These are phyloP conservation scores for Chenopodium suecicum DNA, from an alignment of 148 eudicot genomes.

Conservation along the genomic window DNA sequence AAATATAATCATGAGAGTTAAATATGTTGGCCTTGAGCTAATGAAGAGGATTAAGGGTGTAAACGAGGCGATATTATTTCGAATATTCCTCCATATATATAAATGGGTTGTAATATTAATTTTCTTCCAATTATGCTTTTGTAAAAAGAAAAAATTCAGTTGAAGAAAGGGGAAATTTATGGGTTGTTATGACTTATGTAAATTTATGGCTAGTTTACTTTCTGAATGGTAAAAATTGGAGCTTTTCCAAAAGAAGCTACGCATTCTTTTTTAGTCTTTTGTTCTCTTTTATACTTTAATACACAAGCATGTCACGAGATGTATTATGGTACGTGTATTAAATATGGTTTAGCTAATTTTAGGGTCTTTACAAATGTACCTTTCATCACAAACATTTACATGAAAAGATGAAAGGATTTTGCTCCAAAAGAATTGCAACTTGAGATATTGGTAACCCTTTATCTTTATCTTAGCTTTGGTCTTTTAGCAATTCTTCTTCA, in stretches of 20 bases:
- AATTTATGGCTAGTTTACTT: constrained; percentile 22
- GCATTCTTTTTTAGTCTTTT: background rate
- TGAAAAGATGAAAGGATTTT: constrained; percentile 19
- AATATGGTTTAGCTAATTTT: constrained; percentile 13
- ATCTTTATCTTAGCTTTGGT: background rate
- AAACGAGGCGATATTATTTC: background rate
- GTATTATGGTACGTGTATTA: background rate
- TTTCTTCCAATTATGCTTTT: constrained; percentile 25
- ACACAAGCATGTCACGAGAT: constrained; percentile 9
- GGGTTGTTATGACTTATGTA: constrained; percentile 13
- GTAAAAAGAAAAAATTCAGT: constrained; percentile 17
- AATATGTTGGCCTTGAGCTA: background rate
- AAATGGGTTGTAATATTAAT: background rate
- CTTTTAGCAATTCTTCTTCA: background rate
- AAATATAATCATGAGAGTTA: background rate
- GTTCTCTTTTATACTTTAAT: background rate
- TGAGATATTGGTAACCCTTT: background rate
- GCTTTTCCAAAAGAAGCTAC: constrained; percentile 22
- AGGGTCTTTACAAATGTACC: constrained; percentile 7
- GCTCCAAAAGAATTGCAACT: constrained; percentile 25
- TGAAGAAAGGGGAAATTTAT: background rate
- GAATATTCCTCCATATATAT: background rate
- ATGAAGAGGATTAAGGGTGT: background rate
- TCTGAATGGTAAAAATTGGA: constrained; percentile 7
- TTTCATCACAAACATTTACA: constrained; percentile 7